phyloP scores from a whole-genome alignment of 768 basidiomycete genomes.

The Coprinellus micaceus region DNA sequence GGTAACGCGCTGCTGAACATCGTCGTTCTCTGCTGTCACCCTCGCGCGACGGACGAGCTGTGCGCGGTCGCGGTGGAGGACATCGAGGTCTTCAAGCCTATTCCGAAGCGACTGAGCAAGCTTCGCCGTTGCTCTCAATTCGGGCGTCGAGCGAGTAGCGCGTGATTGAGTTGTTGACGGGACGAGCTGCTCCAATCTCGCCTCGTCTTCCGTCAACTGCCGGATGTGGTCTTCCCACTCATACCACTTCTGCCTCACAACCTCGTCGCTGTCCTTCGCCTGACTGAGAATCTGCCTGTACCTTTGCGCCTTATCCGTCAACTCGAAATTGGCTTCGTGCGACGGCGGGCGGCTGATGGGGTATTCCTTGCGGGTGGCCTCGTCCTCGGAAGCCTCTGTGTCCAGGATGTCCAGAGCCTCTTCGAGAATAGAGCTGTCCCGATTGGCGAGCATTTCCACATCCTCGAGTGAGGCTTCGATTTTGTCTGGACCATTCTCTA shows the following conservation, averaged over 20 bases:
- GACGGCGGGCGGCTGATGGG: slow-evolving; percentile 59
- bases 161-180: slow-evolving; percentile 56
- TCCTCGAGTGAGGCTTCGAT: slow-evolving; percentile 73
- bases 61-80: slow-evolving; percentile 55
- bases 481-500: slow-evolving; percentile 69
- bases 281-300: slow-evolving; percentile 70
- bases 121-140: slow-evolving; percentile 49
- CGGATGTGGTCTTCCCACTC: slow-evolving; percentile 77
- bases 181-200: slow-evolving; percentile 61
- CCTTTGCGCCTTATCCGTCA: slow-evolving; percentile 65
- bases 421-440: slow-evolving; percentile 60
- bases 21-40: slow-evolving; percentile 60
- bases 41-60: slow-evolving; percentile 64
- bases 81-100: slow-evolving; percentile 77
- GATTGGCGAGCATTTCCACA: slow-evolving; percentile 60
- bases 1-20: slow-evolving; percentile 67
- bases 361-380: slow-evolving; percentile 54
- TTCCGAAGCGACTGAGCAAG: slow-evolving; percentile 70
- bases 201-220: slow-evolving; percentile 64
- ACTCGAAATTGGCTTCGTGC: slow-evolving; percentile 70
- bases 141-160: slow-evolving; percentile 28
- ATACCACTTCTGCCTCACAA: slow-evolving; percentile 80
- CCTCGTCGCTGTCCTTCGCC: slow-evolving; percentile 71
- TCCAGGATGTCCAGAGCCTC: slow-evolving; percentile 94
- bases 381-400: slow-evolving; percentile 83